Evolutionary conservation across 202 grass and related monocot species (phyloP).

Genomic region (Dendrocalamus latiflorus): DNA sequence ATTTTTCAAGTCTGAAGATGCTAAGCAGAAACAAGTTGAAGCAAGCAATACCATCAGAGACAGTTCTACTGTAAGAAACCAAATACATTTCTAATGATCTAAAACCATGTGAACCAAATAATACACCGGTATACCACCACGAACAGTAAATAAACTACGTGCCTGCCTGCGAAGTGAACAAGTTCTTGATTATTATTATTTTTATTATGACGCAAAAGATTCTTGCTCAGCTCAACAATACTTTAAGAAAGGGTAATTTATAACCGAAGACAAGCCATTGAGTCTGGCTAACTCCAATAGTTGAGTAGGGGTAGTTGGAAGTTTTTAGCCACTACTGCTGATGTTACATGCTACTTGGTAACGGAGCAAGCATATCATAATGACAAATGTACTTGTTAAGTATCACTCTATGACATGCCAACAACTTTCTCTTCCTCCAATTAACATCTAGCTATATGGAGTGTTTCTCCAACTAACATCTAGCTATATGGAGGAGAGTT

Average conservation of each 20-base stretch:
- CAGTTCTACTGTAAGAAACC: neutral
- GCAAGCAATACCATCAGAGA: neutral
- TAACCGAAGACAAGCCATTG: neutral
- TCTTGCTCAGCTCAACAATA: neutral
- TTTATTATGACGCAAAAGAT: neutral
- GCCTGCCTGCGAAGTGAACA: neutral
- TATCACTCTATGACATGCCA: neutral
- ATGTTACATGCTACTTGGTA: slow-evolving; percentile 17
- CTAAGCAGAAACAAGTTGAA: neutral
- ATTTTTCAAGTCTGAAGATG: neutral
- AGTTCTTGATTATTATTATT: neutral
- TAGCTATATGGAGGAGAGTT: neutral
- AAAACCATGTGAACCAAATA: neutral
- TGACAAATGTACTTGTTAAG: neutral
- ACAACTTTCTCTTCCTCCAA: slow-evolving; percentile 15
- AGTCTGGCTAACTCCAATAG: slow-evolving; percentile 1
- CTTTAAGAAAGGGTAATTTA: neutral
- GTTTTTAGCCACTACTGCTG: neutral
- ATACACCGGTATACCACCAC: neutral
- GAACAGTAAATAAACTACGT: neutral
- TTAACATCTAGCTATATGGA: too few species aligned
- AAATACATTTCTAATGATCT: neutral
- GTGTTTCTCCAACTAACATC: slow-evolving; percentile 26
- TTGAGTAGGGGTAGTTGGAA: neutral
- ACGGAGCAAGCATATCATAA: slow-evolving; percentile 28